Evolutionary conservation across 1,284 basidiomycete genomes (phyloP), one percentile per base, ranked within the genome.

Genomic region (Melampsora americana): DNA sequence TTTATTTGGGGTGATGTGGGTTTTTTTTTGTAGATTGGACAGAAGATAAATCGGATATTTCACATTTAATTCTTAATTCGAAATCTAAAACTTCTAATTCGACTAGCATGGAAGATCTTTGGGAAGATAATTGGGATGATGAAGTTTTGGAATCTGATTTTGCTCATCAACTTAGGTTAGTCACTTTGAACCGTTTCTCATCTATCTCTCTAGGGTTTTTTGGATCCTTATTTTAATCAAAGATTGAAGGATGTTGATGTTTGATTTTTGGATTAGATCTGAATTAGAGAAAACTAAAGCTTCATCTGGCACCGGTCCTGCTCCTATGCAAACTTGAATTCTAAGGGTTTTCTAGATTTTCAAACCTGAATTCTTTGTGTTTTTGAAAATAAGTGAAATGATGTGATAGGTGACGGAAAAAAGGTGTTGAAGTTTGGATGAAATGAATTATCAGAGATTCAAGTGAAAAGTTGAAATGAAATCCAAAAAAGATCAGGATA

Each of bases 101-200:
- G 39, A 56, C 28, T 11, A 76, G 66, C 1, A 76, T 76, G 73
- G 73, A 68, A 50, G 73, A 76, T 50, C 46, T 76, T 20, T 76
- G 73, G 73, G 73, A 76, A 53, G 73, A 76, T 61, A 76, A 76
- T 68, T 76, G 73, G 73, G 73, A 76, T 39, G 73, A 76, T 61
- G 73, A 76, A 26, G 73, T 76, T 32, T 42, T 69, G n/a, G 73
- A 76, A 39, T 67, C 66, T 56, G 73, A 76, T 42, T 76, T 76
- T 48, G 73, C 73, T n/a, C 66, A 76, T 64, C 73, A 76, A 69
- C 44, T 76, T 18, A 62, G 73, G 73, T 69, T 11, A 46, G 39
- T 69, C 20, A 3, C 4, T 5, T 28, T 2, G 20, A 26, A 14
- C 2, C 20, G 1, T 56, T 50, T 48, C 14, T 65, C 30, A 28